Conservation (phyloP, 176 grass and related monocot species). For the Ampelocalamus luodianensis region DNA sequence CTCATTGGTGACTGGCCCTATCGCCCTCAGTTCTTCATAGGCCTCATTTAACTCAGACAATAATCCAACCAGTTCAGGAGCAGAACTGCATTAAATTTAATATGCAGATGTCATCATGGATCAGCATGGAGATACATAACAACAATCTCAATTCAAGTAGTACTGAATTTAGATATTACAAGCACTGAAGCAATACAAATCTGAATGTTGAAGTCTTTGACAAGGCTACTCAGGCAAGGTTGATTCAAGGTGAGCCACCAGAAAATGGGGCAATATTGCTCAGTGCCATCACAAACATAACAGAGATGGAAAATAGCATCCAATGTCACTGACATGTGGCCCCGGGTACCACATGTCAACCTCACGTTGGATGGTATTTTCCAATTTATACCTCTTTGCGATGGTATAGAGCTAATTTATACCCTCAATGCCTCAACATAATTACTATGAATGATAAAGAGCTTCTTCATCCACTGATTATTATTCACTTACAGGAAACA, state of each 20-base stretch:
- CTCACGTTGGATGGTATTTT: not conserved
- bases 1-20: constrained; percentile 55
- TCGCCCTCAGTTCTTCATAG: constrained; percentile 60
- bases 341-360: not conserved
- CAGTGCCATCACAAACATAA: not conserved
- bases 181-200: constrained; percentile 28
- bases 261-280: not conserved
- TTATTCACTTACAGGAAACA: not conserved
- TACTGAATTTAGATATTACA: constrained; percentile 27
- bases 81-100: constrained; percentile 71
- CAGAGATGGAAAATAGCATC: constrained; percentile 7
- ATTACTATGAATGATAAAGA: not conserved
- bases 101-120: constrained; percentile 22
- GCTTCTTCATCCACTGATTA: not conserved
- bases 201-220: not conserved
- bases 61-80: constrained; percentile 87
- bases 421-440: not conserved
- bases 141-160: constrained; percentile 7
- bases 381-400: not conserved
- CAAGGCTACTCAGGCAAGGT: not conserved
- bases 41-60: constrained; percentile 80
- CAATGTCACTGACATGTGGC: constrained; percentile 1
- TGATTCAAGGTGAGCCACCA: constrained; percentile 11
- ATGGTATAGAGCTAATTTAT: not conserved
- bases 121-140: constrained; percentile 13